Evolutionary conservation across 1,284 basidiomycete species (phyloP), one percentile per base, ranked within the genome.

Genomic region (Macrocystidia cucumis): DNA sequence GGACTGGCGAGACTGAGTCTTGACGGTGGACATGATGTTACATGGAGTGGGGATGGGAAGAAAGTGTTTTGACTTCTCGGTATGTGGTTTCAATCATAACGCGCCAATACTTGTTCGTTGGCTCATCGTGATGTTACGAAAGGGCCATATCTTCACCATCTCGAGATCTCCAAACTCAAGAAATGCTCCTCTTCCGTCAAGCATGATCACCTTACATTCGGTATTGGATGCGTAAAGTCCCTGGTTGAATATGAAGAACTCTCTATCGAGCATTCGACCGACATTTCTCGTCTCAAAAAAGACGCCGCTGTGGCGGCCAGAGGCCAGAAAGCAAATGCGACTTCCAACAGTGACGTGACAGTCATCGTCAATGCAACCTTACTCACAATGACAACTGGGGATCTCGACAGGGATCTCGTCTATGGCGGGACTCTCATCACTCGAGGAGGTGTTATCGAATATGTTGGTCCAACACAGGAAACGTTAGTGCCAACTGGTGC

Each of bases 11-110:
- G 79, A 29, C 42, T 84, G 39, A 81, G 79, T 46, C 47, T 78
- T 39, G 78, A 85, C 49, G 81, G 82, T 12, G 82, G 81, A 0
- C 82, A 85, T 47, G 74, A 76, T 51, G 48, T 84, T 23, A 63
- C 70, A 2, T 78, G 72, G 60, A 76, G 69, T 35, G 49, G 67
- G 11, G 74, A 83, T 49, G 80, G 80, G 9, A 70, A 63, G 35
- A 74, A 59, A 26, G 37, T 84, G 19, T 79, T 81, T 42, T 84
- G 81, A 82, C 69, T 84, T 52, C 62, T 84, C 16, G 81, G 80
- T 80, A 49, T 34, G 63, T 51, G 12, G 25, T 32, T 33, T 19
- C 23, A 25, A 13, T 27, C 37, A 9, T 36, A 12, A 19, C 13
- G 18, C 35, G 39, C 8, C 11, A 32, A 25, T n/a, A 25, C 23